phyloP scores from a whole-genome alignment of 139 green algal genomes.

The Chlorella sp. region DNA sequence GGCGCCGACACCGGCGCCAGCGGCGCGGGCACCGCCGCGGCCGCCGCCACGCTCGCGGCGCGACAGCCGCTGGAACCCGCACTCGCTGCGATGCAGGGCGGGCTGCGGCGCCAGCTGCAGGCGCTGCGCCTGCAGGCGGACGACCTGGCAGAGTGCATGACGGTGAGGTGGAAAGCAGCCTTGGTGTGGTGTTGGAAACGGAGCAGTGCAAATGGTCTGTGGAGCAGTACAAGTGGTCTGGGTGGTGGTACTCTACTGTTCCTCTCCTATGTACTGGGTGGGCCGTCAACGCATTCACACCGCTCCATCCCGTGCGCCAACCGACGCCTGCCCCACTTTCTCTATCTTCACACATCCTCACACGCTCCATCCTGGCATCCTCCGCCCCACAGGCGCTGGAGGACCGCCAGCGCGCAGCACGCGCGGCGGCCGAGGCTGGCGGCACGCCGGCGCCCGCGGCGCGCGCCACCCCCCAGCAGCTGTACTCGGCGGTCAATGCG shows the following conservation, averaged over 20 bases:
- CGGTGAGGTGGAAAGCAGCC: slow-evolving; percentile 4
- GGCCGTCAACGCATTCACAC: no score
- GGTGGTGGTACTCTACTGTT: neutral
- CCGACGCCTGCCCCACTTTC: no score
- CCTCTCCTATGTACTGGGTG: neutral
- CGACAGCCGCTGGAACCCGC: slow-evolving; percentile 24
- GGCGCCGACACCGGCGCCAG: neutral
- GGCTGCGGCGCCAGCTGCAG: slow-evolving; percentile 16
- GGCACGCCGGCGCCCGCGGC: neutral
- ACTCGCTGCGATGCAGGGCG: slow-evolving; percentile 15
- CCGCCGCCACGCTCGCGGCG: slow-evolving; percentile 19
- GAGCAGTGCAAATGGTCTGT: no score
- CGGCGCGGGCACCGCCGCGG: no score
- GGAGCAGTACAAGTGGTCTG: no score
- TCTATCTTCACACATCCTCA: no score
- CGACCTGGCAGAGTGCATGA: slow-evolving; percentile 36
- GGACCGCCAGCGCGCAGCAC: slow-evolving; percentile 19
- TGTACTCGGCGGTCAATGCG: slow-evolving; percentile 40
- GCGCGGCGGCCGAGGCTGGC: neutral
- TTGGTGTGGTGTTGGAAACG: neutral
- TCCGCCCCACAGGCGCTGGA: slow-evolving; percentile 12
- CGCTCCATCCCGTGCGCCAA: no score
- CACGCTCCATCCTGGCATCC: no score
- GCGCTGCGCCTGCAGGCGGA: slow-evolving; percentile 26
- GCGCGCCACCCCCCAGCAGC: slow-evolving; percentile 14